Percentiles rank a stretch among this genome's conserved stretches.
Conservation (phyloP, 345 rosid species). For the Eucalyptus rudis region DNA sequence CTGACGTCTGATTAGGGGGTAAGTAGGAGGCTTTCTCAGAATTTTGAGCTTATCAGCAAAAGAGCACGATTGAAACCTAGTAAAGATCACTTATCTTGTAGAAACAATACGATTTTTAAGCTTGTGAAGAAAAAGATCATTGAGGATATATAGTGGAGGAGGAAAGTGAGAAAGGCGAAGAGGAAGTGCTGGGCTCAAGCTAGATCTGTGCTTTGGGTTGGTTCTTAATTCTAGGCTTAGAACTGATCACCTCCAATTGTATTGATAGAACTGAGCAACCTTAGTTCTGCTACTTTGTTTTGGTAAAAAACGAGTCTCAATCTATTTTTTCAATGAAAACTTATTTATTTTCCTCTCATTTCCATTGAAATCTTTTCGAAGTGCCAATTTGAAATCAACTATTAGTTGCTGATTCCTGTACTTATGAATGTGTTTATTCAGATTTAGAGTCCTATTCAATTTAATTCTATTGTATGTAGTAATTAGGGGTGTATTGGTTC, state of each 20-base stretch:
- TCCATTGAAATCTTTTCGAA: not conserved
- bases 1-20: not conserved
- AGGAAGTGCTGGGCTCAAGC: not conserved
- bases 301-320: not conserved
- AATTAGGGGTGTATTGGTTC: not conserved
- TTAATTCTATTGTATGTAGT: not conserved
- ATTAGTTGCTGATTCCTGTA: not conserved
- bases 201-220: not conserved
- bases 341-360: not conserved
- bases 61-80: not conserved
- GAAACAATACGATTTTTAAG: not conserved
- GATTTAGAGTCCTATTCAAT: not conserved
- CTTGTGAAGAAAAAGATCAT: not conserved
- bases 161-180: accelerated
- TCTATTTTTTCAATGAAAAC: not conserved
- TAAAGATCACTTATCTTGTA: accelerated
- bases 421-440: not conserved
- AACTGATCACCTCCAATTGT: not conserved
- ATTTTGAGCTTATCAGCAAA: not conserved
- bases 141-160: not conserved
- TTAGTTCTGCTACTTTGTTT: not conserved
- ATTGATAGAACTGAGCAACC: not conserved
- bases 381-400: not conserved
- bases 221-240: not conserved
- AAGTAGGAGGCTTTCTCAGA: not conserved